A percentile compares a stretch with the other conserved stretches of the same genome.
Conservation (phyloP, 305 asterid species). For the Solanum aculeatissimum region DNA sequence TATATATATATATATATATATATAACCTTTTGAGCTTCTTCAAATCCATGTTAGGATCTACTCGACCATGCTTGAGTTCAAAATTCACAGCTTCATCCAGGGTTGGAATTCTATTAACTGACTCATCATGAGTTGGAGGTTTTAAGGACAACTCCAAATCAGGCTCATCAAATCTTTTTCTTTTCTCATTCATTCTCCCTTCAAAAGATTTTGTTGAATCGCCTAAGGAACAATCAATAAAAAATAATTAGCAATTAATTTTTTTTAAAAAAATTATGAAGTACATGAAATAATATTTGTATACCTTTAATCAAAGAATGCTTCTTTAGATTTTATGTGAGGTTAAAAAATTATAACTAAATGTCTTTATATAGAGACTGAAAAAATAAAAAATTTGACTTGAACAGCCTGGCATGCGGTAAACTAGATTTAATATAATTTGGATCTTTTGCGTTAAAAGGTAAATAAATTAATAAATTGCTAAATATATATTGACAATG, state of each 20-base stretch:
- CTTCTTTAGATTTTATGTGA: not conserved
- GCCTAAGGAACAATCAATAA: not conserved
- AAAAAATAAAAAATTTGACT: not conserved
- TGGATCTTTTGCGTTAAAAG: not conserved
- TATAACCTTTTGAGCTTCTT: conserved; percentile 17
- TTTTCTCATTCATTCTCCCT: not conserved
- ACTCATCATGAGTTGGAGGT: not conserved
- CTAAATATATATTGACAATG: too few species aligned
- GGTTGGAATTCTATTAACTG: not conserved
- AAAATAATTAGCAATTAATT: not conserved
- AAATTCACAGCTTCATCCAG: conserved; percentile 22
- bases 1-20: not conserved
- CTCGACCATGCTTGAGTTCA: conserved; percentile 15
- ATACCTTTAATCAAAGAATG: not conserved
- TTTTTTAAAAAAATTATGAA: not conserved
- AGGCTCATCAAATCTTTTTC: not conserved
- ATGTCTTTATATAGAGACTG: not conserved
- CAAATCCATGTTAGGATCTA: conserved; percentile 6
- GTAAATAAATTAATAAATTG: not conserved
- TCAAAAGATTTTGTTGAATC: not conserved
- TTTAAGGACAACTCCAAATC: not conserved
- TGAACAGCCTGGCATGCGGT: not conserved
- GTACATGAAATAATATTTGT: not conserved
- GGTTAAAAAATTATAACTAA: not conserved
- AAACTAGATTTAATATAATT: not conserved